Base-by-base conservation (phyloP, 164 flowering plant genomes). In the Vitis riparia region DNA sequence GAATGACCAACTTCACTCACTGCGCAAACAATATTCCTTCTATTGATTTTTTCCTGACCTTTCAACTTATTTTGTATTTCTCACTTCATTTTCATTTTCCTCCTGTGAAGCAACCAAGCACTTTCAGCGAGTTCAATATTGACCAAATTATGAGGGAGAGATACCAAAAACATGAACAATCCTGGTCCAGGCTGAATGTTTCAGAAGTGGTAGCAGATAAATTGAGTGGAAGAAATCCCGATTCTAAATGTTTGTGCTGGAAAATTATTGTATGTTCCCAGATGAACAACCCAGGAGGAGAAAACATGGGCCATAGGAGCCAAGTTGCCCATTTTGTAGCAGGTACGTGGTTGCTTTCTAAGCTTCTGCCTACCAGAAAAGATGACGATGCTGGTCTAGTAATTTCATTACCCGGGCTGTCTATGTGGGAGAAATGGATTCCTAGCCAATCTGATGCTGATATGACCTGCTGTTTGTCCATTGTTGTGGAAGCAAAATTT, bases 401-500 rank as follows among this genome's bases (percentile, higher is more conserved):
- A 11, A 49, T 85, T 66, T 87, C 89, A 56, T 85, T 86, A 67
- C 79, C 88, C 56, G 86, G 84, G 51, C 63, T 94, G 57, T 80
- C 97, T 27, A 80, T 92, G 63, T 94, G 99, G 99, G 91, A 75
- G 69, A 83, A 81, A 65, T 88, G 94, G 94, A 51, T 75, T 55
- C 59, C 65, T 64, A 65, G 66, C 66, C 69, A 68, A 65, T 75
- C 71, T 37, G 71, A 48, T 69, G n/a, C 30, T 0, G 80, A 70
- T 71, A 70, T 69, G 16, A 72, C 66, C 30, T 91, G 88, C 76
- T 89, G 90, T 80, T 79, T 92, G 32, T 91, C 99, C 15, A 80
- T 92, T 14, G 70, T 92, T 70, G 88, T 77, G 80, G 80, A 86
- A 55, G 55, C 65, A 50, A 60, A 64, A 7, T 77, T 73, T 30